Conservation (phyloP, 1,139 yeast species). For the Saccharomyces hybrid region DNA sequence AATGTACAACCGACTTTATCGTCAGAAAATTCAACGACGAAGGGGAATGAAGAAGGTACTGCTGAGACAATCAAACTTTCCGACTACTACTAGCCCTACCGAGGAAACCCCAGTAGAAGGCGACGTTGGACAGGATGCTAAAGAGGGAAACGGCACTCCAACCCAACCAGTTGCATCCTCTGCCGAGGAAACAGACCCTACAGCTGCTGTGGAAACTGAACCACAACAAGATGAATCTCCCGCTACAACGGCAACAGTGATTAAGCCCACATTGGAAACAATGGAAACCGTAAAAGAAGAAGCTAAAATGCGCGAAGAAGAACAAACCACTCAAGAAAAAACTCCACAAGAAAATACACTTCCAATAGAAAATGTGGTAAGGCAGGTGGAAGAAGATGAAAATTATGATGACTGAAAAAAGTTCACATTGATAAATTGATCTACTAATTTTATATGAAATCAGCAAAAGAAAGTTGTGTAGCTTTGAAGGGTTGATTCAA, state of each 20-base stretch:
- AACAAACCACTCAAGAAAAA: constrained; percentile 18
- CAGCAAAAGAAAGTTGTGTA: background rate
- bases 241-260: constrained; percentile 22
- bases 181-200: constrained; percentile 11
- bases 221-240: constrained; percentile 5
- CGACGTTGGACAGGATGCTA: background rate
- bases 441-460: background rate
- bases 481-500: background rate
- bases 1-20: background rate
- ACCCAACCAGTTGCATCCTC: constrained; percentile 8
- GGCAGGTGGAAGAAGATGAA: constrained; percentile 76
- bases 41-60: background rate
- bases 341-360: constrained; percentile 14
- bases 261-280: constrained; percentile 40
- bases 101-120: background rate
- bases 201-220: constrained; percentile 7
- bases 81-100: background rate
- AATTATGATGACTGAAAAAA: constrained; percentile 65
- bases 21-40: background rate
- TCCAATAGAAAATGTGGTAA: constrained; percentile 54
- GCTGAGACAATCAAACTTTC: background rate
- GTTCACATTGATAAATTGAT: constrained; percentile 1
- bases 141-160: background rate
- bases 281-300: constrained; percentile 39
- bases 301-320: constrained; percentile 35